phyloP scores from a whole-genome alignment of 495 filamentous ascomycete species.

The Zalerion maritima region DNA sequence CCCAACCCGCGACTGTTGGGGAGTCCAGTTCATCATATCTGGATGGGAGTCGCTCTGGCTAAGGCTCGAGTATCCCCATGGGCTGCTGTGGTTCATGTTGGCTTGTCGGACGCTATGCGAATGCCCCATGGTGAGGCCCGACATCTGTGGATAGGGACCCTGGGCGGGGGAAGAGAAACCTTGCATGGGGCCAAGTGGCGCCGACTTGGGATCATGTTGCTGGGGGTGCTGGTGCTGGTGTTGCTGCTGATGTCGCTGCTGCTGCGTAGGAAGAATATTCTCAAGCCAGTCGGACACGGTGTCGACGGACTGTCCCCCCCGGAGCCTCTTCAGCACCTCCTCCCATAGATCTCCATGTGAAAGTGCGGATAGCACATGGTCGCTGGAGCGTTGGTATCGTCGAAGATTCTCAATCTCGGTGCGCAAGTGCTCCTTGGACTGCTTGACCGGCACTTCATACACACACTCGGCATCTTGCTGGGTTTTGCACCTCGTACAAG shows the following conservation, averaged over 20 bases:
- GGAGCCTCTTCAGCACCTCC: slow-evolving; percentile 31
- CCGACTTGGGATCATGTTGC: no score
- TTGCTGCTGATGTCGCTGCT: slow-evolving; percentile 6
- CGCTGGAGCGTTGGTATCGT: slow-evolving; percentile 27
- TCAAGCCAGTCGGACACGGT: slow-evolving; percentile 32
- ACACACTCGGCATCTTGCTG: slow-evolving; percentile 34
- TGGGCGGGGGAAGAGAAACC: no score
- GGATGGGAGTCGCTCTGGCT: slow-evolving; percentile 27
- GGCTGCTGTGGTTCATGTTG: slow-evolving; percentile 19
- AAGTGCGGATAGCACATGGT: slow-evolving; percentile 32
- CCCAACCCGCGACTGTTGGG: slow-evolving; percentile 23
- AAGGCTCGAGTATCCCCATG: slow-evolving; percentile 25
- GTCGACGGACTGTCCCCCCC: slow-evolving; percentile 33
- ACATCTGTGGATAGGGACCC: slow-evolving; percentile 13
- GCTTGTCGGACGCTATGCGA: slow-evolving; percentile 11
- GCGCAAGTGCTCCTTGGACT: slow-evolving; percentile 39
- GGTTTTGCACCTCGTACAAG: slow-evolving; percentile 33
- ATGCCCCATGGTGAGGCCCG: slow-evolving; percentile 6
- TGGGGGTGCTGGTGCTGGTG: neutral
- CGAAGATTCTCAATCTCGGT: slow-evolving; percentile 36
- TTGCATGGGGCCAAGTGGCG: no score
- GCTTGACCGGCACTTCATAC: slow-evolving; percentile 39
- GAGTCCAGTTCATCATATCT: slow-evolving; percentile 24
- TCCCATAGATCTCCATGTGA: slow-evolving; percentile 27
- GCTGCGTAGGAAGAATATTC: slow-evolving; percentile 9